Evolutionary conservation across 1,284 basidiomycete genomes (phyloP).

Genomic region (Ustilago bromivora): DNA sequence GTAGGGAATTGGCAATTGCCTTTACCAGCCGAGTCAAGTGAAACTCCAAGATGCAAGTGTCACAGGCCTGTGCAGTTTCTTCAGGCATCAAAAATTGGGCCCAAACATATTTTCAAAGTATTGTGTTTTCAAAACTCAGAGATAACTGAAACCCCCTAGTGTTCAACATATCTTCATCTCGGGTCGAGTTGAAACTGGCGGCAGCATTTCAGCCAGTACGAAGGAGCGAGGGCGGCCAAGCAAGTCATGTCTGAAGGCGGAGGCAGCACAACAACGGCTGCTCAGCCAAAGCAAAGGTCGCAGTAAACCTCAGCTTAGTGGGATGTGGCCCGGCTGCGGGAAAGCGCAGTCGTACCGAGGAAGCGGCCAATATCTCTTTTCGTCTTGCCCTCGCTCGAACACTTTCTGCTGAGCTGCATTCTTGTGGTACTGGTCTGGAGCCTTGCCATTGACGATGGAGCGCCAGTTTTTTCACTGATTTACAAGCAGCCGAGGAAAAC

Average conservation of each 20-base stretch:
- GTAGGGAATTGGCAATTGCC: too few species aligned
- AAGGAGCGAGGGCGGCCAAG: neutral
- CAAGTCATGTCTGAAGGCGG: neutral
- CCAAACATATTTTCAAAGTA: too few species aligned
- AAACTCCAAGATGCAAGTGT: too few species aligned
- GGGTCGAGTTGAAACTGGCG: neutral
- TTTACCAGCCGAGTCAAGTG: too few species aligned
- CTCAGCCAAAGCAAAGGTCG: neutral
- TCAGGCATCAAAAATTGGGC: too few species aligned
- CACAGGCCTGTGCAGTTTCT: too few species aligned
- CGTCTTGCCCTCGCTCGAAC: neutral
- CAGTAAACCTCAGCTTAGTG: neutral
- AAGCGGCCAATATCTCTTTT: neutral
- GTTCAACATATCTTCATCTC: neutral
- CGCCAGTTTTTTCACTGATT: constrained; percentile 1
- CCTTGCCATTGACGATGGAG: neutral
- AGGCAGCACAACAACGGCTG: neutral
- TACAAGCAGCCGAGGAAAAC: neutral
- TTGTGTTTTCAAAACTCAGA: too few species aligned
- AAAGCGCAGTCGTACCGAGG: neutral
- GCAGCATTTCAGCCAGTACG: neutral
- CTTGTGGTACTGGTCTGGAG: neutral
- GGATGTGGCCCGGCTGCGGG: neutral
- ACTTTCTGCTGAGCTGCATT: neutral
- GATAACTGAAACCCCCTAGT: too few species aligned